Evolutionary conservation across 2,329 filamentous ascomycete genomes (phyloP).

Genomic region (Fusarium tuaranense): DNA sequence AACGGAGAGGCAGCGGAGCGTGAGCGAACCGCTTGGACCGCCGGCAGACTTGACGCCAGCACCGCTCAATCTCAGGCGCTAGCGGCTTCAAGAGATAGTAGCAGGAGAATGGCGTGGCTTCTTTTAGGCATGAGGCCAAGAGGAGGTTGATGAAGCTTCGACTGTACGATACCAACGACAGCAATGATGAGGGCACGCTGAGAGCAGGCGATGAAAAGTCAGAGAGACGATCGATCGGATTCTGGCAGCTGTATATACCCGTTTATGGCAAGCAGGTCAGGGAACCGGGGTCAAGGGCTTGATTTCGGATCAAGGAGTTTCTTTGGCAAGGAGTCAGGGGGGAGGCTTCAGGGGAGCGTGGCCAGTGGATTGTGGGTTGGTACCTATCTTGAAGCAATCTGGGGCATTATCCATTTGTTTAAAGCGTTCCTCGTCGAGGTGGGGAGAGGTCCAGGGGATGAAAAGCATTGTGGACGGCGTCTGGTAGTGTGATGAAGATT

Average conservation of each 20-base stretch:
- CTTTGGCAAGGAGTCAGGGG: slow-evolving; percentile 17
- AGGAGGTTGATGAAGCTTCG: slow-evolving; percentile 18
- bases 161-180: slow-evolving; percentile 36
- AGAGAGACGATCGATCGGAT: not conserved
- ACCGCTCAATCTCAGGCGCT: slow-evolving; percentile 49
- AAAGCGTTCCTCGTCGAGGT: not conserved
- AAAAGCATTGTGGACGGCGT: slow-evolving; percentile 6
- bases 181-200: slow-evolving; percentile 24
- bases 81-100: not conserved
- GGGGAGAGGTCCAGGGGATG: not conserved
- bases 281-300: slow-evolving; percentile 11
- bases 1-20: slow-evolving; percentile 69
- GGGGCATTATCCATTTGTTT: slow-evolving; percentile 1
- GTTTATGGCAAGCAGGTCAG: slow-evolving; percentile 16
- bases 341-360: slow-evolving; percentile 5
- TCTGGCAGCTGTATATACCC: slow-evolving; percentile 29
- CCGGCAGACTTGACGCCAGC: slow-evolving; percentile 49
- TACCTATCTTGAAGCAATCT: slow-evolving; percentile 19
- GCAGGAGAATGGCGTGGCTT: not conserved
- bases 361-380: not conserved
- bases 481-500: not conserved
- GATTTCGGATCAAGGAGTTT: slow-evolving; percentile 32
- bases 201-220: not conserved
- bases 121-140: not conserved
- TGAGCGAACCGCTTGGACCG: slow-evolving; percentile 56